A percentile compares a stretch with the other conserved stretches of the same genome.
These are phyloP conservation scores for Gliomastix tumulicola DNA, from an alignment of 2,329 filamentous ascomycete species.

Conservation along the genomic window DNA sequence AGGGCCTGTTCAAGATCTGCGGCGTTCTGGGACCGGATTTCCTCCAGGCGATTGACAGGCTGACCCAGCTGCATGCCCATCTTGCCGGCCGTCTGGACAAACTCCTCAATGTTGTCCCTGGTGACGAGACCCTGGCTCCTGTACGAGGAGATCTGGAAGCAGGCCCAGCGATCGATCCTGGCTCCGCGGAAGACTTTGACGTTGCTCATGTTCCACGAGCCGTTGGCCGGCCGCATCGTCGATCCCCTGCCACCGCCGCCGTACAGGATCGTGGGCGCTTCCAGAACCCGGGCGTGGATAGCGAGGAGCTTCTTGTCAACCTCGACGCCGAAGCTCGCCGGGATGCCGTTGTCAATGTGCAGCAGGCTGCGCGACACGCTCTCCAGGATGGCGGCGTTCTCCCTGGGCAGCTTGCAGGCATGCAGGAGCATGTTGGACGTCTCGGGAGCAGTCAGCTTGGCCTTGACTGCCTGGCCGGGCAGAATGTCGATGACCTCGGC, in stretches of 20 bases:
- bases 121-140: slow-evolving; percentile 6
- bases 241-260: slow-evolving; percentile 13
- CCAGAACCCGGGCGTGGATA: slow-evolving; percentile 64
- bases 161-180: slow-evolving; percentile 42
- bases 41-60: too few relatives aligned
- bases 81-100: slow-evolving; percentile 25
- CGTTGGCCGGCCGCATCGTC: slow-evolving; percentile 33
- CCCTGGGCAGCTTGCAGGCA: slow-evolving; percentile 58
- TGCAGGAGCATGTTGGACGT: slow-evolving; percentile 65
- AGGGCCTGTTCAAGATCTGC: slow-evolving; percentile 15
- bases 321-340: slow-evolving; percentile 54
- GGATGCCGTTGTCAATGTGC: slow-evolving; percentile 42
- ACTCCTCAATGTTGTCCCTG: slow-evolving; percentile 17
- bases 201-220: slow-evolving; percentile 62
- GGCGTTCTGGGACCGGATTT: too few relatives aligned
- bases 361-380: slow-evolving; percentile 49
- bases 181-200: slow-evolving; percentile 47
- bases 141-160: slow-evolving; percentile 27
- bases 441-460: slow-evolving; percentile 53
- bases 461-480: slow-evolving; percentile 56
- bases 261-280: slow-evolving; percentile 56
- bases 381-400: slow-evolving; percentile 62
- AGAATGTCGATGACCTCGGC: slow-evolving; percentile 58
- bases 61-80: slow-evolving; percentile 31
- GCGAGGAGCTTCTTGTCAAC: slow-evolving; percentile 59